Base-by-base conservation (phyloP, 768 basidiomycete species). In the Megacollybia marginata region DNA sequence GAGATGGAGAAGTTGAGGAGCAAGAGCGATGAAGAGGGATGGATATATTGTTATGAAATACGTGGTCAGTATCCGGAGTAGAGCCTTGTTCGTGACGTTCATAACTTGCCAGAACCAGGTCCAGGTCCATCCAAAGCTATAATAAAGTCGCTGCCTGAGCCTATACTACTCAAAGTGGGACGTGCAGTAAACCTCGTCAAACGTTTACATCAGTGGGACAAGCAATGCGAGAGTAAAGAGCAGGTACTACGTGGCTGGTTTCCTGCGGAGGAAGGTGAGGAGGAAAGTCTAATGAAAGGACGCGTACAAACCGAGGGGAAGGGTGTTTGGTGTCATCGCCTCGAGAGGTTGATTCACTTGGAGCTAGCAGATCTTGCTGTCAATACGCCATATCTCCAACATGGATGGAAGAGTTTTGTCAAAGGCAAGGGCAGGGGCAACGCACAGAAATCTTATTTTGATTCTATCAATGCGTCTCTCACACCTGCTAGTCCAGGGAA, bases 11-110 rank as follows among this genome's bases (percentile, higher is more conserved):
- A 75, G 38, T 55, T 59, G 15, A 48, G 46, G 12, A 54, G 52
- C 16, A 20, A 57, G 2, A 73, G 76, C 9, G 88, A 92, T 54
- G 75, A 72, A 16, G 69, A 76, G 5, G 90, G 90, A 0, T 90
- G 86, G 57, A 91, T 92, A 46, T 92, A 92, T 55, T 78, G 80
- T 0, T 92, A 84, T 60, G 85, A 91, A 62, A 85, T 92, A 50
- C 74, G 80, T 62, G 84, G 86, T 86, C 61, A 42, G 62, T 55
- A 11, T 33, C 40, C 40, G 34, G 13, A 19, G n/a, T 19, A 1
- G 35, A 36, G 36, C 28, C 1, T 20, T 20, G 4, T 40, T 40
- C 38, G 15, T 7, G 19, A 15, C 15, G 8, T 8, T 40, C 19
- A 40, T 40, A 15, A 19, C 19, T 18, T 31, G 16, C 18, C 44